Base-by-base conservation (phyloP, 2,329 filamentous ascomycete species). In the Epichloe hybrida region DNA sequence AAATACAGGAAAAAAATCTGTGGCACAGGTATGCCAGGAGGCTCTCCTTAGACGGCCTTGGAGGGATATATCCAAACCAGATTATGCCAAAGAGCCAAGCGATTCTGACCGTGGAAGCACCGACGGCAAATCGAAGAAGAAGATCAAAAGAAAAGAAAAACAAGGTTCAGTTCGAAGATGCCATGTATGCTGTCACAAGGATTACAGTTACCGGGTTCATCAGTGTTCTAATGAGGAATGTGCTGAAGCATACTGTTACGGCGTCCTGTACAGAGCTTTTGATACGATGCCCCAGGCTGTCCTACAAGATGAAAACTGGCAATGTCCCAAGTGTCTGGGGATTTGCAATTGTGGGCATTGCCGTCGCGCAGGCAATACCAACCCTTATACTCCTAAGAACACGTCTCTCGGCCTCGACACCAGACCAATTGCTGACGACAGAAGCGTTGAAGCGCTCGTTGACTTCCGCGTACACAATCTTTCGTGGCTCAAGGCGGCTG, bases 1-100 rank as follows among this genome's bases (percentile, higher is more conserved):
- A 56, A 77, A 75, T 45, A 69, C 80, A 6, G 79, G 77, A 15
- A 89, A 84, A 64, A 95, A 89, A 62, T 84, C 89, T 0, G 73
- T 95, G 7, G 91, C 91, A 5, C 85, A 96, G 59, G 83, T 97
- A n/a, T 97, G 90, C 64, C 91, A 96, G 64, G 86, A 94, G 57
- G 88, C 95, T 59, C 71, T 97, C 15, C 81, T 79, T 55, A 71
- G 77, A 49, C 79, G 93, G 36, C 90, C 91, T 0, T 96, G 84
- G 75, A 84, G 84, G 20, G 88, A 96, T 60, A 82, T 89, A 46
- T 85, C 79, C 8, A 85, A 86, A 56, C 76, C 79, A 3, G 66
- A 69, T 20, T 61, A 62, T 3, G 67, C 64, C 61, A 75, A 63
- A 65, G 76, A 64, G 56, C 76, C 69, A 6, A 69, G 68, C 36